These are phyloP conservation scores for Aspergillus proliferans DNA, from an alignment of 2,329 filamentous ascomycete species.

Conservation along the genomic window DNA sequence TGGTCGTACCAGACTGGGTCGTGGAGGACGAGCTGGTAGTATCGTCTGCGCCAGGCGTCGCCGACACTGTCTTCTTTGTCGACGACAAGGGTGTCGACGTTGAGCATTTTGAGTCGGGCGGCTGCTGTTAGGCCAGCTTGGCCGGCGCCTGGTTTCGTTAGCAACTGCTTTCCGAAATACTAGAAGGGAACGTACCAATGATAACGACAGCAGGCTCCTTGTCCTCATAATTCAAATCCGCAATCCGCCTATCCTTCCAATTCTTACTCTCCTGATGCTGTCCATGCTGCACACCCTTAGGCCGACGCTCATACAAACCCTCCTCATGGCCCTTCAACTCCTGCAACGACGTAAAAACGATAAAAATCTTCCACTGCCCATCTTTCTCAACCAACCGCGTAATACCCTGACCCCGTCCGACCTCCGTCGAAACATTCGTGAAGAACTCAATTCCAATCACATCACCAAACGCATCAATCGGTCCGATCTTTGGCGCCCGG, in stretches of 20 bases:
- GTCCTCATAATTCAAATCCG: conserved; percentile 45
- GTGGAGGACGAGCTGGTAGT: conserved; percentile 61
- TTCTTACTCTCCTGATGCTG: conserved; percentile 49
- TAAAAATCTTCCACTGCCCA: conserved; percentile 56
- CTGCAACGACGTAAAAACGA: conserved; percentile 55
- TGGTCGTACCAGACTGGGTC: conserved; percentile 55
- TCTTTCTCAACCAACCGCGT: conserved; percentile 43
- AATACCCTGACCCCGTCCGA: conserved; percentile 54
- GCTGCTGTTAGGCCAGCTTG: conserved; percentile 55
- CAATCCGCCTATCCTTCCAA: conserved; percentile 52
- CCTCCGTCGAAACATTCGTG: conserved; percentile 47
- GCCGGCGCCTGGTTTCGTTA: conserved; percentile 45
- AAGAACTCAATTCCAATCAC: conserved; percentile 53
- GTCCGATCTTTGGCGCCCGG: conserved; percentile 39
- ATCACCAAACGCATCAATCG: conserved; percentile 47
- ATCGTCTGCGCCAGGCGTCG: conserved; percentile 59
- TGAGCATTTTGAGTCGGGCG: conserved; percentile 55
- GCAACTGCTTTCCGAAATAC: not conserved
- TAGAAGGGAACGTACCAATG: conserved; percentile 43
- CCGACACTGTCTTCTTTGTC: conserved; percentile 54
- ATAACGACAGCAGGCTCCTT: conserved; percentile 56
- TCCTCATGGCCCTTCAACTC: conserved; percentile 53
- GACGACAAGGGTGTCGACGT: conserved; percentile 52
- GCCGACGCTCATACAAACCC: conserved; percentile 40
- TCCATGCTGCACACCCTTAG: conserved; percentile 53